Evolutionary conservation across 2,329 filamentous ascomycete species (phyloP).

Genomic region (Aureobasidium vineae): DNA sequence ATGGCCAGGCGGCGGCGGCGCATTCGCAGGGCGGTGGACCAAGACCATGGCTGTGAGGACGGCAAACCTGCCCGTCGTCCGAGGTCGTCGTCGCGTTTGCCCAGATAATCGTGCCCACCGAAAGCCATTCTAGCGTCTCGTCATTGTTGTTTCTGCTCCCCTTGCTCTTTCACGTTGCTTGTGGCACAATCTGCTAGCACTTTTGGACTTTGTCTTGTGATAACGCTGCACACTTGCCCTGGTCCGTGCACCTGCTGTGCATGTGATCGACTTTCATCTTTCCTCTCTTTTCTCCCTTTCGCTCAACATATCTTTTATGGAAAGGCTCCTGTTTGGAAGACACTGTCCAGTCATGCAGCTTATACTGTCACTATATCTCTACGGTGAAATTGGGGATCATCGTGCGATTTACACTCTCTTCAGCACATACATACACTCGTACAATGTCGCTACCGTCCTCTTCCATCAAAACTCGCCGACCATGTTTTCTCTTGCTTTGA

Average conservation of each 20-base stretch:
- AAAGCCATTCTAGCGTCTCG: conserved; percentile 18
- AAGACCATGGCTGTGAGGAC: conserved; percentile 14
- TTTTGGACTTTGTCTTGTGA: neutral
- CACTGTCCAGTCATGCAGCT: no score
- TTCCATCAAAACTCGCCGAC: conserved; percentile 2
- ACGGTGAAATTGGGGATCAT: neutral
- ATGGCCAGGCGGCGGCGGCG: conserved; percentile 52
- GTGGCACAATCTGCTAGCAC: neutral
- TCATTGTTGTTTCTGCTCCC: neutral
- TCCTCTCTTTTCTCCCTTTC: no score
- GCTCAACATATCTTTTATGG: no score
- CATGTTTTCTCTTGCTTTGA: conserved; percentile 37
- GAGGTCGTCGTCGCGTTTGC: conserved; percentile 65
- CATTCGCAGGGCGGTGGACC: conserved; percentile 40
- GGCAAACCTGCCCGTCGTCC: conserved; percentile 36
- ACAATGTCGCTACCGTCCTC: no score
- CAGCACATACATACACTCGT: neutral
- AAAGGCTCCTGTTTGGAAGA: no score
- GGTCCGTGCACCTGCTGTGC: conserved; percentile 6
- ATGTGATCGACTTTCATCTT: no score
- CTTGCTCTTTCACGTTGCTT: neutral
- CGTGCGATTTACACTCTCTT: neutral
- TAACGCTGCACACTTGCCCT: neutral
- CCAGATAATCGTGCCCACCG: conserved; percentile 59
- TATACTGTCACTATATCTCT: no score